phyloP scores from a whole-genome alignment of 805 yeast species.

The Schwanniomyces occidentalis region DNA sequence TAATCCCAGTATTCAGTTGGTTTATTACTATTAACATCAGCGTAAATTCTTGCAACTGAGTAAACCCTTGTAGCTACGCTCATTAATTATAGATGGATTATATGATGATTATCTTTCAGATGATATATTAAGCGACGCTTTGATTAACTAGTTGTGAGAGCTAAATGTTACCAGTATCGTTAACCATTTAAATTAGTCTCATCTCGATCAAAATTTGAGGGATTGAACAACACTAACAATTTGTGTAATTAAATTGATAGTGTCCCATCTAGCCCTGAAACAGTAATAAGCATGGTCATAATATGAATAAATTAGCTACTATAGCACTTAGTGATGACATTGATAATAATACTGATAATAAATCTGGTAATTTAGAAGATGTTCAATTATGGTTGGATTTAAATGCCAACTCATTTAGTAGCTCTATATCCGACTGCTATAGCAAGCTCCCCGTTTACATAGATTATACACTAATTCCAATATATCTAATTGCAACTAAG shows the following conservation, averaged over 20 bases:
- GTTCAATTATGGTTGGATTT: conserved; percentile 22
- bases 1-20: conserved; percentile 85
- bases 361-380: conserved; percentile 12
- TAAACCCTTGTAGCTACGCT: conserved; percentile 28
- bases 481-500: conserved; percentile 19
- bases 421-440: conserved; percentile 1
- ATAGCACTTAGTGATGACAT: conserved; percentile 7
- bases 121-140: too few species aligned
- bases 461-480: conserved; percentile 22
- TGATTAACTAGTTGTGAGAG: too few species aligned
- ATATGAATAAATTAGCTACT: conserved; percentile 8
- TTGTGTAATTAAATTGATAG: conserved; percentile 6
- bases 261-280: too few species aligned
- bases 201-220: conserved; percentile 1
- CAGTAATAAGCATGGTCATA: neutral
- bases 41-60: conserved; percentile 56
- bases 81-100: conserved; percentile 15
- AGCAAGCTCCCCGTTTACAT: conserved; percentile 12
- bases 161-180: too few species aligned
- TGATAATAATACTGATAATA: conserved; percentile 3
- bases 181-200: too few species aligned
- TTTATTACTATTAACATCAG: conserved; percentile 67
- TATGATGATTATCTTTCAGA: too few species aligned
- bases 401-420: neutral
- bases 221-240: neutral